phyloP scores from a whole-genome alignment of 306 rosid species.

The Heteromeles arbutifolia region DNA sequence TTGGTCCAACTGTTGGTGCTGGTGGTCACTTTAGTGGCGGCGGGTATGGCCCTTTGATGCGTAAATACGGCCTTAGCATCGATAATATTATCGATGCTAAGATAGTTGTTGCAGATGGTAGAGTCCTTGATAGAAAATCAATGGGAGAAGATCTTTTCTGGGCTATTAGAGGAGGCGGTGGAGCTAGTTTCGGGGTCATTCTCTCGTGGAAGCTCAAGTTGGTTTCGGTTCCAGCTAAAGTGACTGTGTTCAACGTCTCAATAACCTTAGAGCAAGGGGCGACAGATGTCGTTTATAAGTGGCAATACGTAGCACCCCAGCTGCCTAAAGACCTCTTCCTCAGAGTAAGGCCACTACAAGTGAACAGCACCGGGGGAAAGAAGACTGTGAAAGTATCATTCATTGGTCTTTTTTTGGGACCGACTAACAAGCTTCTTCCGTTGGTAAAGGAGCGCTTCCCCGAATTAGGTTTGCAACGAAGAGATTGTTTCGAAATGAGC shows the following conservation, averaged over 20 bases:
- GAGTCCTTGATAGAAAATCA: conserved; percentile 25
- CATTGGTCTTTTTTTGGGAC: conserved; percentile 43
- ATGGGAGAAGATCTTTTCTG: conserved; percentile 54
- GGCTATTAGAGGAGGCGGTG: conserved; percentile 62
- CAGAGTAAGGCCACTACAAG: conserved; percentile 35
- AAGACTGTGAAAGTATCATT: conserved; percentile 37
- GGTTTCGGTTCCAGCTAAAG: conserved; percentile 39
- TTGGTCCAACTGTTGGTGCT: conserved; percentile 22
- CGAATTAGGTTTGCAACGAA: conserved; percentile 36
- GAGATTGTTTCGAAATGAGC: conserved; percentile 40
- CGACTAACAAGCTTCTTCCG: conserved; percentile 28
- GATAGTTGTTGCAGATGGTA: conserved; percentile 40
- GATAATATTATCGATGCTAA: conserved; percentile 42
- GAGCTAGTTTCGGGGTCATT: conserved; percentile 58
- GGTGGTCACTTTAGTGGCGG: conserved; percentile 30
- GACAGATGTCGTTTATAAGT: conserved; percentile 13
- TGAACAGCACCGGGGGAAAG: not conserved
- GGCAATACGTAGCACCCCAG: conserved; percentile 46
- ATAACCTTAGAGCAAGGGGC: conserved; percentile 28
- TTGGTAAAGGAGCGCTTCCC: conserved; percentile 46
- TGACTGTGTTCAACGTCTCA: conserved; percentile 34
- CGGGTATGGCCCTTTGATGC: conserved; percentile 23
- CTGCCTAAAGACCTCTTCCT: conserved; percentile 45
- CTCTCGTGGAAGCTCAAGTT: conserved; percentile 36
- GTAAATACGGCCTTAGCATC: conserved; percentile 40